A percentile compares a stretch with the other conserved stretches of the same genome.
These are phyloP conservation scores for Phlebopus sp. DNA, from an alignment of 1,284 basidiomycete species.

Conservation along the genomic window DNA sequence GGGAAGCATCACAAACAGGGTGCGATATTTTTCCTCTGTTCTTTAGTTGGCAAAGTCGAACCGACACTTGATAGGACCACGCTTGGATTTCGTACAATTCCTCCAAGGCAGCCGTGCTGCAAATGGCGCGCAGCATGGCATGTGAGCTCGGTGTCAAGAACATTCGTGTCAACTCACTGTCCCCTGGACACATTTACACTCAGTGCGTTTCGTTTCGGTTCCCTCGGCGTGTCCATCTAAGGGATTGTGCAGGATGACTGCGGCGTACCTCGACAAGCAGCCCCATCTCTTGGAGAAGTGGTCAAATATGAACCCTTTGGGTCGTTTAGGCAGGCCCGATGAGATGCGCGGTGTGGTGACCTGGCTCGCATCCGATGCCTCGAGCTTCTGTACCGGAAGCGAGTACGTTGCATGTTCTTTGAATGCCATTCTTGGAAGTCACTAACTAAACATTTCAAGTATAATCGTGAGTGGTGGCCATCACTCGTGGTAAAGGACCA, in stretches of 20 bases:
- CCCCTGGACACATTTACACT: constrained; percentile 75
- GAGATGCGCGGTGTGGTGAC: constrained; percentile 75
- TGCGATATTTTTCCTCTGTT: constrained; percentile 25
- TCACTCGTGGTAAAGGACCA: constrained; percentile 54
- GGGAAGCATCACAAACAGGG: constrained; percentile 80
- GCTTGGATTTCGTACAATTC: constrained; percentile 81
- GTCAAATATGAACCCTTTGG: constrained; percentile 74
- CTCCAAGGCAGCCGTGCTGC: constrained; percentile 79
- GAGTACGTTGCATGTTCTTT: constrained; percentile 49
- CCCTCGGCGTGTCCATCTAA: not conserved
- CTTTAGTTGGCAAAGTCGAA: not conserved
- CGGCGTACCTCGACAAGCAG: constrained; percentile 68
- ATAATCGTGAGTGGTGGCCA: constrained; percentile 73
- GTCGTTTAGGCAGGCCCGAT: constrained; percentile 71
- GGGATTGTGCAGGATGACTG: constrained; percentile 66
- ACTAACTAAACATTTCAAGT: constrained; percentile 34
- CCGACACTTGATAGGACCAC: constrained; percentile 48
- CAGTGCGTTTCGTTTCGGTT: constrained; percentile 40
- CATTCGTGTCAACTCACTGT: constrained; percentile 77
- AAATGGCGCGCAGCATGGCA: constrained; percentile 83
- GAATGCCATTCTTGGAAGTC: not conserved
- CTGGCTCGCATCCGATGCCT: constrained; percentile 80
- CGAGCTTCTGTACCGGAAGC: constrained; percentile 74
- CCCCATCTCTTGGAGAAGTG: constrained; percentile 69
- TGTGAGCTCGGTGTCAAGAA: constrained; percentile 71